These are phyloP conservation scores for Tulasnella sp. DNA, from an alignment of 768 basidiomycete species.

Conservation along the genomic window DNA sequence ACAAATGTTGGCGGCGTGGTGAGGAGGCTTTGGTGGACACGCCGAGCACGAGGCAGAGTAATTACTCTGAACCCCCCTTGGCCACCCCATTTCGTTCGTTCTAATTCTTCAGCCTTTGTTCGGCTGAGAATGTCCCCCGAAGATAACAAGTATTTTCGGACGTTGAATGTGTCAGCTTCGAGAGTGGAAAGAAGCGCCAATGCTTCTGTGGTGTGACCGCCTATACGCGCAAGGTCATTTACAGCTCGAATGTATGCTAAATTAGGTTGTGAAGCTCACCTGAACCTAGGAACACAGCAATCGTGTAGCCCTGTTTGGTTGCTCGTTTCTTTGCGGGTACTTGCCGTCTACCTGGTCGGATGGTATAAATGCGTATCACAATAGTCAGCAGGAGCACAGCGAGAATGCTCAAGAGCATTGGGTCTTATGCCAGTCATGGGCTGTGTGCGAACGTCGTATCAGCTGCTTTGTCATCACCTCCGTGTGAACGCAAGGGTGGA, in stretches of 20 bases:
- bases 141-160: constrained; percentile 69
- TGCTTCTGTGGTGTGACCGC: constrained; percentile 88
- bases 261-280: constrained; percentile 37
- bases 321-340: not conserved
- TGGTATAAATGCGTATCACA: constrained; percentile 1
- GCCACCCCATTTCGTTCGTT: constrained; percentile 35
- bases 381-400: not conserved
- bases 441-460: too few species aligned
- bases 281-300: constrained; percentile 89
- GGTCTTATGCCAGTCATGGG: too few species aligned
- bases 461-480: too few species aligned
- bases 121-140: constrained; percentile 71
- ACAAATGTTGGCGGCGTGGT: constrained; percentile 56
- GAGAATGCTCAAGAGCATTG: too few species aligned
- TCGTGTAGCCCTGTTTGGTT: constrained; percentile 28
- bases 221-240: constrained; percentile 32
- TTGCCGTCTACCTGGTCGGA: constrained; percentile 1
- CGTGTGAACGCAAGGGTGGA: too few species aligned
- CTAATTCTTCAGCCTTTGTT: constrained; percentile 54
- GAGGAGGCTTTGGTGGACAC: constrained; percentile 66
- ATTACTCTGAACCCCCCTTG: constrained; percentile 37
- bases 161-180: constrained; percentile 60
- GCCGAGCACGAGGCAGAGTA: constrained; percentile 73
- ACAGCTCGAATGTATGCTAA: constrained; percentile 10
- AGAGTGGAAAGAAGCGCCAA: constrained; percentile 57